phyloP scores from a whole-genome alignment of 2,329 filamentous ascomycete genomes.

The Aciculosporium take region DNA sequence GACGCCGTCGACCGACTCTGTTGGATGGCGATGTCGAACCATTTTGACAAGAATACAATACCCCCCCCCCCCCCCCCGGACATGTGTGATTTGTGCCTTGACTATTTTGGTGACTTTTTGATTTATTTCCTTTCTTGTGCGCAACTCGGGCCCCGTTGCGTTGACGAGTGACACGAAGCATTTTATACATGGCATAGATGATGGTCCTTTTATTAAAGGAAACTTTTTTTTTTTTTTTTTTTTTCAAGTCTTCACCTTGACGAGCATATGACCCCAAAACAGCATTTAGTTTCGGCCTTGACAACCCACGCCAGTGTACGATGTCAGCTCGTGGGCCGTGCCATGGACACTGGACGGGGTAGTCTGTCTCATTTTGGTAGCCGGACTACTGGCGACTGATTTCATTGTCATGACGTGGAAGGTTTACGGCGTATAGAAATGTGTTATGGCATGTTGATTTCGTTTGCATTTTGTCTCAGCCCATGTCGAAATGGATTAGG shows the following conservation, averaged over 20 bases:
- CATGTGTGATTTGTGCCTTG: background rate
- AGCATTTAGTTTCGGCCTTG: background rate
- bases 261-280: background rate
- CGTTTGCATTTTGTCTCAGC: background rate
- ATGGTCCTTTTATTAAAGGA: too few relatives aligned
- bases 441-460: background rate
- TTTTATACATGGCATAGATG: background rate
- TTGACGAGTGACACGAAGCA: background rate
- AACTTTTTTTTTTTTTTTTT: background rate
- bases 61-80: too few relatives aligned
- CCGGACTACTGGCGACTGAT: too few relatives aligned
- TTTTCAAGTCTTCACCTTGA: background rate
- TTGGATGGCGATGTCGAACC: conserved; percentile 11
- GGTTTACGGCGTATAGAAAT: background rate
- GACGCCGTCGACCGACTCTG: conserved; percentile 3
- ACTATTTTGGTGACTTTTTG: background rate
- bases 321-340: too few relatives aligned
- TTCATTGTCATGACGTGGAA: background rate
- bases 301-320: background rate
- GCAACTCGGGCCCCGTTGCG: background rate
- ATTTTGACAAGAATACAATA: too few relatives aligned
- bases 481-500: too few relatives aligned
- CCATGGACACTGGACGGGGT: too few relatives aligned
- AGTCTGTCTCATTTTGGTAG: too few relatives aligned
- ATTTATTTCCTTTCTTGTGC: background rate